A percentile compares a stretch with the other conserved stretches of the same genome.
These are phyloP conservation scores for Aegilops sharonensis DNA, from an alignment of 176 grass and related monocot species.

Conservation along the genomic window DNA sequence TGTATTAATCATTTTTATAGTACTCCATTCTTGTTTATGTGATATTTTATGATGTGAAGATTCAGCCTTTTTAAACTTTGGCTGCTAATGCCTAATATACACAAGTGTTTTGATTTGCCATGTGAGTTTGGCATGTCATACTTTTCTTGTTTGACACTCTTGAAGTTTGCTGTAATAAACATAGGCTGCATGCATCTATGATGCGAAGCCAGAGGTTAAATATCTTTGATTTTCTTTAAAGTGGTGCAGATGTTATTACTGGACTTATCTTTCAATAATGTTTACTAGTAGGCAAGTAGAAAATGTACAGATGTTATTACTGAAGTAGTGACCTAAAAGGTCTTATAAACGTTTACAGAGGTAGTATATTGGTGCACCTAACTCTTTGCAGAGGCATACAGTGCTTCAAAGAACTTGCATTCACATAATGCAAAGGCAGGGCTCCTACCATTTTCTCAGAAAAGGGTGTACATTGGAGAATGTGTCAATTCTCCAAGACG, in stretches of 20 bases:
- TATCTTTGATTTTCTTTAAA: too few species aligned
- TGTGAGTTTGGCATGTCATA: not conserved
- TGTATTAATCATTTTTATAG: not conserved
- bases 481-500: not conserved
- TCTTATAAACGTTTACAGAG: too few species aligned
- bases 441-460: not conserved
- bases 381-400: not conserved
- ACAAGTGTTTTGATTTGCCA: not conserved
- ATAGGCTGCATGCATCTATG: too few species aligned
- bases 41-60: not conserved
- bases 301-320: not conserved
- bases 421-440: not conserved
- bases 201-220: too few species aligned
- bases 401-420: not conserved
- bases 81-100: not conserved
- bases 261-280: not conserved
- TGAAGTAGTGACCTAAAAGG: too few species aligned
- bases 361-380: not conserved
- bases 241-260: not conserved
- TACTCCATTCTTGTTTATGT: not conserved
- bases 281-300: not conserved
- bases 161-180: too few species aligned
- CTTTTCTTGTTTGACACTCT: too few species aligned
- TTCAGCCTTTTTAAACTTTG: not conserved
- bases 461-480: not conserved